These are phyloP conservation scores for Leucosporidium creatinivorum DNA, from an alignment of 768 basidiomycete species.

Conservation along the genomic window DNA sequence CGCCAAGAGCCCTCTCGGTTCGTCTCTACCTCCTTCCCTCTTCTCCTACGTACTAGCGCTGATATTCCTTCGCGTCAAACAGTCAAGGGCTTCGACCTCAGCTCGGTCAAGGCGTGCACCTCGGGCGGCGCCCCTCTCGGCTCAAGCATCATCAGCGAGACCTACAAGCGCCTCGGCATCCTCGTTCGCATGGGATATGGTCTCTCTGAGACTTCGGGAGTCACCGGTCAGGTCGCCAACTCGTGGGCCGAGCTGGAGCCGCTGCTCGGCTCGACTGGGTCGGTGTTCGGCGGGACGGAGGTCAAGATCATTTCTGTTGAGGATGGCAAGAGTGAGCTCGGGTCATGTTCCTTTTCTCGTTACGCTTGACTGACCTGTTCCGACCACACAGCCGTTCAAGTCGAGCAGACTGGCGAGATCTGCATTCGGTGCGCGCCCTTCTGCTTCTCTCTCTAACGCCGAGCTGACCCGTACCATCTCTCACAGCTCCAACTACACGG, in stretches of 20 bases:
- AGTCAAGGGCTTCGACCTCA: slow-evolving; percentile 35
- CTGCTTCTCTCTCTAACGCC: neutral
- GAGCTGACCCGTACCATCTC: neutral
- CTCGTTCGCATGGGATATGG: slow-evolving; percentile 39
- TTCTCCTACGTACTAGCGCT: neutral
- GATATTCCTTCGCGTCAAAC: neutral
- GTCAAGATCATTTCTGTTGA: slow-evolving; percentile 26
- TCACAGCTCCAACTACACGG: slow-evolving; percentile 17
- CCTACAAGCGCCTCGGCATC: slow-evolving; percentile 33
- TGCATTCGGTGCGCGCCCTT: slow-evolving; percentile 19
- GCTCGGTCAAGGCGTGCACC: slow-evolving; percentile 34
- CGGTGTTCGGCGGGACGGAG: slow-evolving; percentile 22
- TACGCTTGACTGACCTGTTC: neutral
- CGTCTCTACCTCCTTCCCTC: neutral
- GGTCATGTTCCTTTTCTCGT: neutral
- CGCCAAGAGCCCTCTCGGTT: slow-evolving; percentile 35
- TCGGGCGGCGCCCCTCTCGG: slow-evolving; percentile 38
- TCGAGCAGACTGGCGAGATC: slow-evolving; percentile 35
- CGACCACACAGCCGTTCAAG: neutral
- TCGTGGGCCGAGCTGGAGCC: slow-evolving; percentile 32
- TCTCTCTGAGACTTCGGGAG: slow-evolving; percentile 34
- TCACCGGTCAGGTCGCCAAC: slow-evolving; percentile 26
- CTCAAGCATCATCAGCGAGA: slow-evolving; percentile 32
- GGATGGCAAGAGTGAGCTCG: slow-evolving; percentile 10
- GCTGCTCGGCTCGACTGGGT: slow-evolving; percentile 29